These are phyloP conservation scores for Salix caprea DNA, from an alignment of 345 rosid genomes.

Conservation along the genomic window DNA sequence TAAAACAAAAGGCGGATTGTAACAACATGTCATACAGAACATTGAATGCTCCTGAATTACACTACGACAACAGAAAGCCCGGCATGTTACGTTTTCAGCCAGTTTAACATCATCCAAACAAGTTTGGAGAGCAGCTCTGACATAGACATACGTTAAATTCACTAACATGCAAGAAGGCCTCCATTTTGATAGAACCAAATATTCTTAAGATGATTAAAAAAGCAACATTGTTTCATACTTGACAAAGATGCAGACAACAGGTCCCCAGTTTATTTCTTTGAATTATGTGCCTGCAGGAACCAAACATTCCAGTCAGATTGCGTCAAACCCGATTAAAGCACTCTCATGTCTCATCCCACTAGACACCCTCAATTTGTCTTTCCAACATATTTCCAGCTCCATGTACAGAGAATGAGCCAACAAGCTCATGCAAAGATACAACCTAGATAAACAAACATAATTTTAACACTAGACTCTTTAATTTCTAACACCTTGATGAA, in stretches of 20 bases:
- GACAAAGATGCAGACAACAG: conserved; percentile 56
- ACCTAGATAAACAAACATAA: not conserved
- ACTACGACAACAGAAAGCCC: not conserved
- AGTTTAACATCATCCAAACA: not conserved
- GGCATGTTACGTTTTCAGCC: not conserved
- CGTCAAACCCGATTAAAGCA: conserved; percentile 22
- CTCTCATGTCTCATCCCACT: conserved; percentile 1
- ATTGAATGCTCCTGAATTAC: not conserved
- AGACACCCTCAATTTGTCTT: not conserved
- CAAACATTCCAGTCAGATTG: conserved; percentile 58
- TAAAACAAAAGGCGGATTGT: not conserved
- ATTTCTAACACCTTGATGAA: not conserved
- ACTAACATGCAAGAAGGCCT: not conserved
- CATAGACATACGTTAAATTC: not conserved
- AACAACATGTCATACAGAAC: not conserved
- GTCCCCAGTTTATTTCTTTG: conserved; percentile 43
- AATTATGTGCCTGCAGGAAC: conserved; percentile 98
- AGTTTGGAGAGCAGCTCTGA: not conserved
- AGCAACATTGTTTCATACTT: conserved; percentile 48
- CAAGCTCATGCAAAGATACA: not conserved
- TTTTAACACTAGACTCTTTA: not conserved
- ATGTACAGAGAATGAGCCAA: not conserved
- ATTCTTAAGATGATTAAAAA: conserved; percentile 23
- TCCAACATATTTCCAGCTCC: not conserved
- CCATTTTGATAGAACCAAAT: conserved; percentile 16